Evolutionary conservation across 2,329 filamentous ascomycete genomes (phyloP), one percentile per base, ranked within the genome.

Genomic region (Xylariaceae sp.): DNA sequence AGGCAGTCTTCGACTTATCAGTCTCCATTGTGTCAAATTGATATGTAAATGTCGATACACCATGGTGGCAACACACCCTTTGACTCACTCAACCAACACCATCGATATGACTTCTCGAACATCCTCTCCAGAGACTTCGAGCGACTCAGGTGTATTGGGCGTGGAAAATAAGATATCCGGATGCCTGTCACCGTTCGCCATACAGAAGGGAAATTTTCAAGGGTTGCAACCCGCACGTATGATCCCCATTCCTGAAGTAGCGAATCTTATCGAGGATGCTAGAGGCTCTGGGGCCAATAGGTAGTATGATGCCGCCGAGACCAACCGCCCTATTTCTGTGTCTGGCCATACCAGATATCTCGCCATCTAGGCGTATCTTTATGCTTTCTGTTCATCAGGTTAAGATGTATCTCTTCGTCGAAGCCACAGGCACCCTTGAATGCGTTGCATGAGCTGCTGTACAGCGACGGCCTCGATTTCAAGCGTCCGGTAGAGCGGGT

Each of bases 331-430:
- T 37, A 35, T 29, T 39, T 26, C 37, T 45, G 41, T 41, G 32
- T 50, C 6, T 53, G 30, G 37, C 48, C 39, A 48, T 51, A 40
- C 40, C 35, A 31, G 42, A 27, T 49, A 56, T 49, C 32, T 51
- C 49, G 31, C 29, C 37, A 54, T 35, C 31, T 31, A 35, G 42
- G 39, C 19, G 37, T 27, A 30, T 43, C 42, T n/a, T 4, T 27
- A 19, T 50, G 19, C 42, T 32, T 47, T 45, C 32, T 4, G 29
- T 46, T 45, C 8, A 42, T 30, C 27, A 30, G 40, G 12, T 40
- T 7, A 6, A 26, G n/a, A 47, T 26, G 34, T 29, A 12, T 43
- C 37, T 39, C 19, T n/a, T n/a, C 31, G 40, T 49, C 32, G 35
- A 27, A 9, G 39, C 19, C 32, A 31, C 31, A 31, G 30, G 12